These are phyloP conservation scores for Pleomassaria siparia DNA, from an alignment of 2,329 filamentous ascomycete genomes.

Conservation along the genomic window DNA sequence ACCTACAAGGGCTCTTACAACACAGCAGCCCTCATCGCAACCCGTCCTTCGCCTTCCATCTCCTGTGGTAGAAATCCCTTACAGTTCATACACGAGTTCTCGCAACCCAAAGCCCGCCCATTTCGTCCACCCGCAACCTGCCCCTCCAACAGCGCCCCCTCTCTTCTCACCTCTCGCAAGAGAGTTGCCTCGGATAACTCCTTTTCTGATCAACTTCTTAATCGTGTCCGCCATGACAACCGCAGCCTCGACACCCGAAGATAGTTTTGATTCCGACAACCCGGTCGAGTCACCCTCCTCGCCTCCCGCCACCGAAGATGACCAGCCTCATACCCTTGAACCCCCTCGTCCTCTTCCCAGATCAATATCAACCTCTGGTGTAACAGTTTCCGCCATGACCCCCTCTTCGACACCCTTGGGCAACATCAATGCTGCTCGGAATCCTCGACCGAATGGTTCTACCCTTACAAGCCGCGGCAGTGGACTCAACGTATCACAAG, in stretches of 20 bases:
- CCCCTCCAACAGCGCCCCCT: no score
- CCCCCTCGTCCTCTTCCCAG: conserved; percentile 57
- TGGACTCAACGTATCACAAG: conserved; percentile 57
- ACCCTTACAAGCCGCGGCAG: conserved; percentile 51
- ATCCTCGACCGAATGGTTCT: conserved; percentile 49
- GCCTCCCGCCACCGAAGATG: conserved; percentile 26
- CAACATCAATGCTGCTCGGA: conserved; percentile 68
- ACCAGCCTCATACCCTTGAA: conserved; percentile 19
- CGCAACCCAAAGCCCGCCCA: no score
- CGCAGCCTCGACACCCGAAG: conserved; percentile 30
- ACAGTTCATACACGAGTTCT: no score
- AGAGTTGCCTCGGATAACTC: no score
- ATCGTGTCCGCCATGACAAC: conserved; percentile 27
- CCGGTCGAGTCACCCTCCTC: conserved; percentile 38
- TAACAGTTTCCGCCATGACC: conserved; percentile 60
- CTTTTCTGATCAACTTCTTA: neutral
- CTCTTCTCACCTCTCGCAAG: neutral
- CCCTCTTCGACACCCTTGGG: conserved; percentile 83
- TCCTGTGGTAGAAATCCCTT: no score
- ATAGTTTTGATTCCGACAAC: conserved; percentile 33
- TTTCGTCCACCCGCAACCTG: no score
- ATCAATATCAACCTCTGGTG: conserved; percentile 58
- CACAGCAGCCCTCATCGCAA: no score
- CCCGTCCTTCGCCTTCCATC: no score
- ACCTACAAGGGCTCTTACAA: no score